These are phyloP conservation scores for Mrakiaceae sp. DNA, from an alignment of 1,284 basidiomycete genomes.

Conservation along the genomic window DNA sequence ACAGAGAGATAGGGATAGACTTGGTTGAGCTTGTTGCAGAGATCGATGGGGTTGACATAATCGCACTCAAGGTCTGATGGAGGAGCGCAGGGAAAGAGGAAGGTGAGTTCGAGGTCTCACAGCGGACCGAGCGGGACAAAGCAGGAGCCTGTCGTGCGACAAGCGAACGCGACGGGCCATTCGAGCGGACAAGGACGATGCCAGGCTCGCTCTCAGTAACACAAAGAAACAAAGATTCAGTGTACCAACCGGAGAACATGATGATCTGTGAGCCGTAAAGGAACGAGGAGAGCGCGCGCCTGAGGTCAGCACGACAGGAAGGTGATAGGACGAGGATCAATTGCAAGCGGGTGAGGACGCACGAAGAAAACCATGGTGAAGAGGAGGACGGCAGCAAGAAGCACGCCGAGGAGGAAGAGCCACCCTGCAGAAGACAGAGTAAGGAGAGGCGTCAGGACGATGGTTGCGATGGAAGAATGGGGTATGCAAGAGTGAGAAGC, in stretches of 20 bases:
- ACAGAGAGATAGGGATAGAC: constrained; percentile 39
- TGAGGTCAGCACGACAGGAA: background rate
- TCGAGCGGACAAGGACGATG: background rate
- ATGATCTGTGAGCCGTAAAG: constrained; percentile 59
- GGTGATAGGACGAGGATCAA: background rate
- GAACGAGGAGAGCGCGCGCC: background rate
- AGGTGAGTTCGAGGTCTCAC: background rate
- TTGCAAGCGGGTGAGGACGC: background rate
- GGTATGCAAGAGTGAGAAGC: background rate
- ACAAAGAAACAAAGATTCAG: background rate
- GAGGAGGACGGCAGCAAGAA: constrained; percentile 80
- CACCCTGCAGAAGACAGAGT: constrained; percentile 48
- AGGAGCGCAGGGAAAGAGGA: background rate
- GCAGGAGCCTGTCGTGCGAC: background rate
- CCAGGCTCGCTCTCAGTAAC: background rate
- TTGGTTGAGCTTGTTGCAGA: constrained; percentile 99
- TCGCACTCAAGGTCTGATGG: constrained; percentile 32
- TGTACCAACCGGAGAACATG: constrained; percentile 78
- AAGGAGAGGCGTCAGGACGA: background rate
- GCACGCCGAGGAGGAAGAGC: constrained; percentile 87
- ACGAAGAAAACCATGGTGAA: constrained; percentile 99
- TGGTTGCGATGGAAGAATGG: background rate
- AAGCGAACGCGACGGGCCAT: background rate
- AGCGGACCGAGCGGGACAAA: background rate
- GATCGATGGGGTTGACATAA: constrained; percentile 99